phyloP scores from a whole-genome alignment of 2,329 filamentous ascomycete genomes.

The Berkeleyomyces basicola region DNA sequence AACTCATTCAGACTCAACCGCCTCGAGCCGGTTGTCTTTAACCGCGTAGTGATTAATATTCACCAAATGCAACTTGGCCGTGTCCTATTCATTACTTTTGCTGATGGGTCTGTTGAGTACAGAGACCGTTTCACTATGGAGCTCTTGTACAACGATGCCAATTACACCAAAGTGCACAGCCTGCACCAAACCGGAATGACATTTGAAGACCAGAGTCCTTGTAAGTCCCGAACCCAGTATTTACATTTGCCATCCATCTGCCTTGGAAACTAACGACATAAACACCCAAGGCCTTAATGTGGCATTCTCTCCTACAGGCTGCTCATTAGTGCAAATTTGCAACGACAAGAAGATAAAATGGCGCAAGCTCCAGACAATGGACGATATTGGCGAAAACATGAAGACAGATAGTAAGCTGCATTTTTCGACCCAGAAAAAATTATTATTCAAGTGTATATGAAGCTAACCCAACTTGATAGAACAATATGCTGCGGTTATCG shows the following conservation, averaged over 20 bases:
- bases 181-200: constrained; percentile 64
- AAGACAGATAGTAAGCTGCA: constrained; percentile 9
- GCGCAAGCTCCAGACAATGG: constrained; percentile 36
- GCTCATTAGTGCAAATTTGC: constrained; percentile 39
- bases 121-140: constrained; percentile 60
- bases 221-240: constrained; percentile 26
- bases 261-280: constrained; percentile 15
- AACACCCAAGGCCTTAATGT: constrained; percentile 34
- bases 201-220: constrained; percentile 45
- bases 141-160: constrained; percentile 46
- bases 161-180: constrained; percentile 48
- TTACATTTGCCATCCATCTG: not conserved
- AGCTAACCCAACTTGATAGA: constrained; percentile 21
- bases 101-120: constrained; percentile 68
- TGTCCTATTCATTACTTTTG: constrained; percentile 54
- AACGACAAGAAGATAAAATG: constrained; percentile 44
- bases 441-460: constrained; percentile 16
- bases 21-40: constrained; percentile 47
- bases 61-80: constrained; percentile 54
- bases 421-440: not conserved
- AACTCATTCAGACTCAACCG: constrained; percentile 35
- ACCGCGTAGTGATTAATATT: constrained; percentile 52
- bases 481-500: constrained; percentile 40
- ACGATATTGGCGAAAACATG: constrained; percentile 26
- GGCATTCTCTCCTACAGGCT: constrained; percentile 43